Percentiles rank a stretch among this genome's conserved stretches.
These are phyloP conservation scores for Zizania palustris DNA, from an alignment of 202 grass and related monocot species.

Conservation along the genomic window DNA sequence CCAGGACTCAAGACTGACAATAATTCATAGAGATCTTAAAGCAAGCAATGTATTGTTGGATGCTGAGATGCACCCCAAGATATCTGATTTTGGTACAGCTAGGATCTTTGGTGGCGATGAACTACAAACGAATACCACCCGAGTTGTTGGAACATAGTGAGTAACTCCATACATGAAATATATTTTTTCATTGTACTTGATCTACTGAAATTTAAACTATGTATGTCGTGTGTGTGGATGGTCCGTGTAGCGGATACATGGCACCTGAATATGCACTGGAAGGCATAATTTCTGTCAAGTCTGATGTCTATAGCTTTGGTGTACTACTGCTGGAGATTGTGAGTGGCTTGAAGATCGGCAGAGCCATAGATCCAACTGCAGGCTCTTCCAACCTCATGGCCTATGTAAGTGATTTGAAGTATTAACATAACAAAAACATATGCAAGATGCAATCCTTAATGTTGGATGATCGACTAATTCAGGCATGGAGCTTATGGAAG, in stretches of 20 bases:
- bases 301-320: constrained; percentile 54
- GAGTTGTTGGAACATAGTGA: constrained; percentile 61
- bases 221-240: neutral
- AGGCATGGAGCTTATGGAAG: constrained; percentile 63
- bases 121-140: constrained; percentile 40
- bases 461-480: neutral
- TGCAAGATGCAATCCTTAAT: neutral
- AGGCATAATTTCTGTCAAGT: constrained; percentile 53
- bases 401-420: constrained; percentile 37
- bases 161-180: constrained; percentile 18
- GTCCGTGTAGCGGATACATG: constrained; percentile 49
- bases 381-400: constrained; percentile 39
- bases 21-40: constrained; percentile 64
- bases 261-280: constrained; percentile 59
- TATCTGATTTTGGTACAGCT: constrained; percentile 65
- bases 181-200: neutral
- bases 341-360: constrained; percentile 45
- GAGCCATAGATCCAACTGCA: neutral
- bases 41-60: constrained; percentile 56
- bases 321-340: constrained; percentile 58
- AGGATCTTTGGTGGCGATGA: constrained; percentile 40
- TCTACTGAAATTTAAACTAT: neutral
- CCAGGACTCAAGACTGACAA: constrained; percentile 50
- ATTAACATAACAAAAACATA: neutral
- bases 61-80: constrained; percentile 55